Conservation (phyloP, 805 yeast species). For the Metschnikowia orientalis region DNA sequence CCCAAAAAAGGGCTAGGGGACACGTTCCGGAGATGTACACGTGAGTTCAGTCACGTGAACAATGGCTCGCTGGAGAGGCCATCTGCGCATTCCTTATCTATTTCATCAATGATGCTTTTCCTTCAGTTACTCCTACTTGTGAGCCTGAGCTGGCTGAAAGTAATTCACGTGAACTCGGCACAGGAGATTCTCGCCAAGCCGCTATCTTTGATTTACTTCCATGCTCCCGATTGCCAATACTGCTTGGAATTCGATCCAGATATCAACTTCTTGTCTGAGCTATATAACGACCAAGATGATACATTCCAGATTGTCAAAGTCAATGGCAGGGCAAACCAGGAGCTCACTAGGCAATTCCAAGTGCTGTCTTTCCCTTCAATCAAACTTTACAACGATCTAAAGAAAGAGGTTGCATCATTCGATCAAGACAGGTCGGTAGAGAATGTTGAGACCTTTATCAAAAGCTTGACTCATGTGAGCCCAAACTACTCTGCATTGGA, state of each 20-base stretch:
- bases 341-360: constrained; percentile 36
- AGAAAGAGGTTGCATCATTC: constrained; percentile 38
- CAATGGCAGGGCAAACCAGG: constrained; percentile 25
- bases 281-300: constrained; percentile 32
- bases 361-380: constrained; percentile 48
- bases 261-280: constrained; percentile 36
- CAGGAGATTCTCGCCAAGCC: constrained; percentile 11
- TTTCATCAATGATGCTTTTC: constrained; percentile 4
- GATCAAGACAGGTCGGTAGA: constrained; percentile 19
- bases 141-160: constrained; percentile 5
- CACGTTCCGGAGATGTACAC: background rate
- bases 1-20: too few species aligned
- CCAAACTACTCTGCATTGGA: constrained; percentile 3
- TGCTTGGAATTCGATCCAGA: constrained; percentile 32
- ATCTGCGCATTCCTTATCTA: background rate
- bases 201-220: constrained; percentile 43
- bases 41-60: background rate
- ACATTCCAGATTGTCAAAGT: constrained; percentile 30
- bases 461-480: constrained; percentile 5
- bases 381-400: constrained; percentile 40
- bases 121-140: background rate
- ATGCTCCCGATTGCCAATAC: constrained; percentile 34
- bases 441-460: constrained; percentile 11
- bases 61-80: background rate
- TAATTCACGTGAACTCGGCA: constrained; percentile 8